Conservation (phyloP, 805 yeast species). For the Ogataea saltuana region DNA sequence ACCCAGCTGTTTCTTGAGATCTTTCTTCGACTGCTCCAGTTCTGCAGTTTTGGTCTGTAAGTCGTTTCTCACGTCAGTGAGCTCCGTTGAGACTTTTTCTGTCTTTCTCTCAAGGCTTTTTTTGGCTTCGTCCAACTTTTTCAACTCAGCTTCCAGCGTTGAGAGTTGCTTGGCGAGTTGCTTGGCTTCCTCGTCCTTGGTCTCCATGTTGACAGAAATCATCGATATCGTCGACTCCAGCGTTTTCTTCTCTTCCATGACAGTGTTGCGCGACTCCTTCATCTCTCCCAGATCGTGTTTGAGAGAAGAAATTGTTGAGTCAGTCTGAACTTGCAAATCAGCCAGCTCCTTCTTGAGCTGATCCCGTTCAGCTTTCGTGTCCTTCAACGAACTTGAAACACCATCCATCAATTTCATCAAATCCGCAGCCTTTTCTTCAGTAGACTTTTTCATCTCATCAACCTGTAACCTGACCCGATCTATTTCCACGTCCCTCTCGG, state of each 20-base stretch:
- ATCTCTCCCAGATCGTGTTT: conserved; percentile 28
- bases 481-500: no score
- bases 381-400: not conserved
- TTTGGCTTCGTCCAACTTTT: conserved; percentile 2
- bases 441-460: no score
- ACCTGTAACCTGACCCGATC: no score
- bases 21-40: conserved; percentile 24
- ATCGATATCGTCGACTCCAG: conserved; percentile 34
- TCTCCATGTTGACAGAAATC: conserved; percentile 36
- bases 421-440: not conserved
- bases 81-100: not conserved
- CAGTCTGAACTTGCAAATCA: conserved; percentile 11
- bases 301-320: conserved; percentile 30
- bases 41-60: conserved; percentile 12
- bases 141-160: conserved; percentile 2
- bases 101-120: not conserved
- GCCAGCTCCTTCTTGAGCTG: conserved; percentile 8
- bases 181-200: conserved; percentile 21
- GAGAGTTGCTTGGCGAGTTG: conserved; percentile 6
- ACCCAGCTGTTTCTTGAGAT: conserved; percentile 15
- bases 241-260: conserved; percentile 36
- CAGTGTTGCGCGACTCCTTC: conserved; percentile 30
- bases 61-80: not conserved
- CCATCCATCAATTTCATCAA: not conserved
- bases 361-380: conserved; percentile 5